phyloP scores from a whole-genome alignment of 306 rosid species.

The Gastrolobium bilobum region DNA sequence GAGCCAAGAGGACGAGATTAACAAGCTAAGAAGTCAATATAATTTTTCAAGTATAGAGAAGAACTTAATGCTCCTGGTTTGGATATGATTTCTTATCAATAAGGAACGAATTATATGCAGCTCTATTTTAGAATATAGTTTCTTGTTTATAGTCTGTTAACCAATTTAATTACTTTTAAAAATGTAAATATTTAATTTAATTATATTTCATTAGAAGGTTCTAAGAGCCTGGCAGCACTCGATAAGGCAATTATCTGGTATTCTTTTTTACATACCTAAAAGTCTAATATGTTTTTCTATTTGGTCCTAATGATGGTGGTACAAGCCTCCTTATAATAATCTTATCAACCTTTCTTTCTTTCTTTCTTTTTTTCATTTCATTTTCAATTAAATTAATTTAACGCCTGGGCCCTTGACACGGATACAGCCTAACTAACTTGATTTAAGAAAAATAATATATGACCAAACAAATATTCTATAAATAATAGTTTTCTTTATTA shows the following conservation, averaged over 20 bases:
- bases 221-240: constrained; percentile 8
- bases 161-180: neutral
- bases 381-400: neutral
- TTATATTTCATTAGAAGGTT: constrained; percentile 27
- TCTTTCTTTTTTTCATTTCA: neutral
- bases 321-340: constrained; percentile 12
- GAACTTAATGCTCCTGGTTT: neutral
- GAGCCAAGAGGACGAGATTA: neutral
- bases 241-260: constrained; percentile 6
- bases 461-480: neutral
- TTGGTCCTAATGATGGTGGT: constrained; percentile 23
- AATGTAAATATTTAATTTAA: neutral
- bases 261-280: neutral
- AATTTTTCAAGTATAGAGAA: neutral
- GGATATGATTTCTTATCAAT: neutral
- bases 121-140: neutral
- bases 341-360: neutral
- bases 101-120: neutral
- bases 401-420: constrained; percentile 24
- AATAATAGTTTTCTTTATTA: constrained; percentile 22
- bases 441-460: constrained; percentile 22
- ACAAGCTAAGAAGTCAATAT: neutral
- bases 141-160: neutral
- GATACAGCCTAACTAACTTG: constrained; percentile 30
- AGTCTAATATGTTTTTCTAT: constrained; percentile 10